Evolutionary conservation across 768 basidiomycete genomes (phyloP).

Genomic region (Phaeotremella skinneri): DNA sequence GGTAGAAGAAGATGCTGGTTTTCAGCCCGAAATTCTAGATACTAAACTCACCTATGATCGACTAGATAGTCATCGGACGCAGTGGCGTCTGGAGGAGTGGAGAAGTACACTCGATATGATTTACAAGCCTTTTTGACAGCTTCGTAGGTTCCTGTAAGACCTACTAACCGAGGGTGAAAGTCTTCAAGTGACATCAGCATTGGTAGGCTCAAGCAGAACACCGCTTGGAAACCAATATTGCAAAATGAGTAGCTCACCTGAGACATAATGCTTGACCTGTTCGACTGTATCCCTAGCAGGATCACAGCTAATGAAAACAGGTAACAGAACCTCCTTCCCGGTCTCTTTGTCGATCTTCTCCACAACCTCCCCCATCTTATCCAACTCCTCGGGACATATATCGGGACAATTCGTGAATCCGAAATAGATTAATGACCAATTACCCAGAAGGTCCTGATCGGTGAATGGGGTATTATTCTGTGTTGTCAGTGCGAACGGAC

Average conservation of each 20-base stretch:
- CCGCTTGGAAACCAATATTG: no score
- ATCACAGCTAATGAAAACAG: conserved; percentile 94
- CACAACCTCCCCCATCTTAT: conserved; percentile 82
- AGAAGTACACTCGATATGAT: conserved; percentile 97
- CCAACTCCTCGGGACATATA: conserved; percentile 95
- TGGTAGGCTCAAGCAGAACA: no score
- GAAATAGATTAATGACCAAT: conserved; percentile 82
- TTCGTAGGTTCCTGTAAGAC: conserved; percentile 81
- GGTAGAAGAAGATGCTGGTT: conserved; percentile 86
- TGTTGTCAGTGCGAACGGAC: conserved; percentile 74
- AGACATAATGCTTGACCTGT: conserved; percentile 55
- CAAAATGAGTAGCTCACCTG: conserved; percentile 45
- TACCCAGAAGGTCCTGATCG: conserved; percentile 76
- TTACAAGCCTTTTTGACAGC: conserved; percentile 85
- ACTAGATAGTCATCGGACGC: conserved; percentile 86
- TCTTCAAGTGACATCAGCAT: conserved; percentile 57
- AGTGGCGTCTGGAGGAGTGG: conserved; percentile 78
- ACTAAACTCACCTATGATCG: conserved; percentile 59
- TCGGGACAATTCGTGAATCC: conserved; percentile 99
- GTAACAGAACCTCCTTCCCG: conserved; percentile 61
- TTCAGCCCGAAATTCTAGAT: neutral
- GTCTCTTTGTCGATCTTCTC: conserved; percentile 49
- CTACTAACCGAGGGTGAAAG: conserved; percentile 86
- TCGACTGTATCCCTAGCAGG: conserved; percentile 78
- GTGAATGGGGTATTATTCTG: conserved; percentile 61